Percentiles rank a stretch among this genome's conserved stretches.
These are phyloP conservation scores for Grigorovia transvaalensis DNA, from an alignment of 805 yeast genomes.

Conservation along the genomic window DNA sequence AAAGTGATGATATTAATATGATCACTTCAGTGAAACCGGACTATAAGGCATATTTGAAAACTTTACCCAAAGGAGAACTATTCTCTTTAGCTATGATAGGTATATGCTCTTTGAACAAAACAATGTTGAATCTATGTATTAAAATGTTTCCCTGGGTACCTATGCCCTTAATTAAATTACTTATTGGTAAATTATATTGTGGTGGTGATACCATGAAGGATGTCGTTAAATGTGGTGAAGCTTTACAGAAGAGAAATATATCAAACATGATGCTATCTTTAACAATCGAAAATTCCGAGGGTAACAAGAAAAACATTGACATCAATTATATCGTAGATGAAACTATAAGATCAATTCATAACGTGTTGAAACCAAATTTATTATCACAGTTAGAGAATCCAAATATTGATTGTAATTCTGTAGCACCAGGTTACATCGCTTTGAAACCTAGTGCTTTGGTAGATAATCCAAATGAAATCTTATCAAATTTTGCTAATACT, in stretches of 20 bases:
- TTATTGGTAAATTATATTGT: slow-evolving; percentile 76
- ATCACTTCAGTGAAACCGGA: background rate
- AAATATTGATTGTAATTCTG: slow-evolving; percentile 42
- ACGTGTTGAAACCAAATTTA: slow-evolving; percentile 66
- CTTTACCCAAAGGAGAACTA: slow-evolving; percentile 44
- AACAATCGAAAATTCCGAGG: slow-evolving; percentile 89
- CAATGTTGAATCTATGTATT: slow-evolving; percentile 50
- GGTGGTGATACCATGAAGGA: slow-evolving; percentile 77
- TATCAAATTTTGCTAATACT: slow-evolving; percentile 45
- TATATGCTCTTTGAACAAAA: slow-evolving; percentile 52
- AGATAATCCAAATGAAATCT: slow-evolving; percentile 61
- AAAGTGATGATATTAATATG: background rate
- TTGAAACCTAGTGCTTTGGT: slow-evolving; percentile 88
- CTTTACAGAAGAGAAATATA: slow-evolving; percentile 62
- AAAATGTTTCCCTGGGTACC: slow-evolving; percentile 69
- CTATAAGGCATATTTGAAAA: slow-evolving; percentile 30
- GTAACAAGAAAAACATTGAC: slow-evolving; percentile 45
- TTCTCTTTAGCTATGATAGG: slow-evolving; percentile 62
- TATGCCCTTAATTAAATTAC: slow-evolving; percentile 50
- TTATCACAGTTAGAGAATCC: slow-evolving; percentile 37
- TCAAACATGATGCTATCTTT: slow-evolving; percentile 92
- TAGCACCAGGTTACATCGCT: slow-evolving; percentile 89
- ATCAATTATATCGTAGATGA: slow-evolving; percentile 49
- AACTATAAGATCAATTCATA: slow-evolving; percentile 55
- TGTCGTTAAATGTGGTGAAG: slow-evolving; percentile 59